A percentile compares a stretch with the other conserved stretches of the same genome.
phyloP scores from a whole-genome alignment of 2,329 filamentous ascomycete genomes.

The Aspergillus fumigatus region DNA sequence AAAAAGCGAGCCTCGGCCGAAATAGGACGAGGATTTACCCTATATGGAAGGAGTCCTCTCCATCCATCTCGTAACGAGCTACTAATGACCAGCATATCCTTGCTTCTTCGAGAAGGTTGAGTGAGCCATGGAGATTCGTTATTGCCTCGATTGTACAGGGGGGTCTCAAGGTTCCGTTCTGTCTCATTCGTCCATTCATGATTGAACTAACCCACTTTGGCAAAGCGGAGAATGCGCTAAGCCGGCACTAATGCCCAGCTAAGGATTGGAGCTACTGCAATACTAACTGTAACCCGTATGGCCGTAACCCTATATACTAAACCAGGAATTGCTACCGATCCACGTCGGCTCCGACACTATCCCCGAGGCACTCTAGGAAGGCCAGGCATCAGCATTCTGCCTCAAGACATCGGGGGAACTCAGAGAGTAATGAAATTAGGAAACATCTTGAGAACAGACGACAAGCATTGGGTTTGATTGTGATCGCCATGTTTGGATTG shows the following conservation, averaged over 20 bases:
- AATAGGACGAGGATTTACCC: not conserved
- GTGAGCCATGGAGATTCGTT: too few relatives aligned
- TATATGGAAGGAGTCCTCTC: not conserved
- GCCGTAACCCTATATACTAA: not conserved
- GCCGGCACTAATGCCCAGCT: not conserved
- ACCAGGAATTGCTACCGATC: not conserved
- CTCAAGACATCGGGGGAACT: not conserved
- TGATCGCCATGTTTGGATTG: not conserved
- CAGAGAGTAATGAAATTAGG: not conserved
- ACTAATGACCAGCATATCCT: too few relatives aligned
- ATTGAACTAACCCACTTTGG: not conserved
- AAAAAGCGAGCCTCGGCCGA: not conserved
- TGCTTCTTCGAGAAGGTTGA: too few relatives aligned
- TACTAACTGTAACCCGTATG: not conserved
- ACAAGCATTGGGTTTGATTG: not conserved
- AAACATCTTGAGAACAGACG: not conserved
- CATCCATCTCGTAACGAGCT: not conserved
- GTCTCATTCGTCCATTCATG: not conserved
- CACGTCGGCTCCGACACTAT: not conserved
- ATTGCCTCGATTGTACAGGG: too few relatives aligned
- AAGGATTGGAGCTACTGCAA: not conserved
- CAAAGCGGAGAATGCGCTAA: not conserved
- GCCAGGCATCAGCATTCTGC: conserved; percentile 5
- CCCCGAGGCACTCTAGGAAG: not conserved
- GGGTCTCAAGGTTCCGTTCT: not conserved